Base-by-base conservation (phyloP, 768 basidiomycete species). In the Austroboletus eburneus region DNA sequence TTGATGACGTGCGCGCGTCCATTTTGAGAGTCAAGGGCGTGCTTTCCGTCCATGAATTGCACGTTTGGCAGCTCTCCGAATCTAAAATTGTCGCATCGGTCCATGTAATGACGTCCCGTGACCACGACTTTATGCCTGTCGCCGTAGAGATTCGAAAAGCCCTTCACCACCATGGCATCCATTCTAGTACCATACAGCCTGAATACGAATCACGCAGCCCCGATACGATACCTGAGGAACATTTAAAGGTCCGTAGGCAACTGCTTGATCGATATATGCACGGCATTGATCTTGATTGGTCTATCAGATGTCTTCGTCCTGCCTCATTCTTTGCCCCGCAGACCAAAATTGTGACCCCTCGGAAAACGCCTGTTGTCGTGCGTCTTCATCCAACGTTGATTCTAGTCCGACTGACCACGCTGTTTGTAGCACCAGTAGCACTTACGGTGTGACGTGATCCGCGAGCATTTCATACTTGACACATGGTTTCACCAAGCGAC, bases 41-140 rank as follows among this genome's bases (percentile, higher is more conserved):
- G 21, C 66, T 79, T 46, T 81, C 81, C 13, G 72, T 98, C 23
- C 96, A 98, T 58, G 91, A 97, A 62, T 76, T 99, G 22, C 96
- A 99, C 68, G 81, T 98, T 43, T 99, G 96, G 96, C 92, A 95
- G 59, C 78, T 99, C 39, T 94, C 91, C 9, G 96, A 99, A 69
- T 82, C 79, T 46, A 97, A 96, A 64, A 82, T 93, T 45, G 87
- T 99, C 35, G 94, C 94, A 9, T 94, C 90, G 2, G 95, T 99
- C 21, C 96, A 99, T 67, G 91, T 99, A 39, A 79, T 89, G 56
- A 82, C 92, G 8, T 83, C 83, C 32, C 77, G 83, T 40, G 79
- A 80, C 18, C 77, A 81, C 46, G 93, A 96, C 58, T 98, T 97
- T 63, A 97, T 97, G 90, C 81, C 77, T 2, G 79, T 94, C 41